Percentiles rank a stretch among this genome's conserved stretches.
Conservation (phyloP, 805 yeast species). For the Cyberlindnera xylosilytica region DNA sequence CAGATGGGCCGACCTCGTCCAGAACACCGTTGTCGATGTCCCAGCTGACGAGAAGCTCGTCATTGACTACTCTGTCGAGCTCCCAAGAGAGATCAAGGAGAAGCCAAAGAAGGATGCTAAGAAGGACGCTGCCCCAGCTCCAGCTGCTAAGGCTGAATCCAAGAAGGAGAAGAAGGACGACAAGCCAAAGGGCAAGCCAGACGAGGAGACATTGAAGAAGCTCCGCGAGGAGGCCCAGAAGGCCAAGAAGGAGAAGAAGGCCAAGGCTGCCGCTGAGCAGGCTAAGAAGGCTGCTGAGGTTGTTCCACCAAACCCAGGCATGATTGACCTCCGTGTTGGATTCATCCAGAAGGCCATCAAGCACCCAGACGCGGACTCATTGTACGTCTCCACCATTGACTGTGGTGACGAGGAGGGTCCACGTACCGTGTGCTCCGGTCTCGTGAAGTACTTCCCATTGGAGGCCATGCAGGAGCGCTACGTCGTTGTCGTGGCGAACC, state of each 20-base stretch:
- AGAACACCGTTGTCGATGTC: conserved; percentile 57
- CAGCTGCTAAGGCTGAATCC: conserved; percentile 29
- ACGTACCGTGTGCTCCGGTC: conserved; percentile 96
- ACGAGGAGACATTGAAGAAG: conserved; percentile 44
- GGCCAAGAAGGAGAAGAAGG: conserved; percentile 61
- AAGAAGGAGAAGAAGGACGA: conserved; percentile 41
- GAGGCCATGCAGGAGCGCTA: conserved; percentile 95
- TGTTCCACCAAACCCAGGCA: conserved; percentile 73
- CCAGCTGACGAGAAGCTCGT: conserved; percentile 50
- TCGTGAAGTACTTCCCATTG: conserved; percentile 82
- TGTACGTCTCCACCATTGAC: conserved; percentile 94
- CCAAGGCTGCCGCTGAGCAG: conserved; percentile 40
- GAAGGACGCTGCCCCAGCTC: conserved; percentile 25
- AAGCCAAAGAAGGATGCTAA: conserved; percentile 47
- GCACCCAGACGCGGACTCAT: conserved; percentile 97
- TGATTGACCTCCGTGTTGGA: conserved; percentile 93
- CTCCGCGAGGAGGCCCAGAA: conserved; percentile 54
- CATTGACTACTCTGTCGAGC: conserved; percentile 56
- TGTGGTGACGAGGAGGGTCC: conserved; percentile 97
- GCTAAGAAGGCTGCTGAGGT: conserved; percentile 54
- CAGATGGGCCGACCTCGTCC: conserved; percentile 91
- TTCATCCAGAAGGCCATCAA: conserved; percentile 93
- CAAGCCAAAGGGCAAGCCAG: conserved; percentile 39
- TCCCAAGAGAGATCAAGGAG: conserved; percentile 73
- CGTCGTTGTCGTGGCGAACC: conserved; percentile 89